These are phyloP conservation scores for Penicillium sp. DNA, from an alignment of 2,329 filamentous ascomycete species.

Conservation along the genomic window DNA sequence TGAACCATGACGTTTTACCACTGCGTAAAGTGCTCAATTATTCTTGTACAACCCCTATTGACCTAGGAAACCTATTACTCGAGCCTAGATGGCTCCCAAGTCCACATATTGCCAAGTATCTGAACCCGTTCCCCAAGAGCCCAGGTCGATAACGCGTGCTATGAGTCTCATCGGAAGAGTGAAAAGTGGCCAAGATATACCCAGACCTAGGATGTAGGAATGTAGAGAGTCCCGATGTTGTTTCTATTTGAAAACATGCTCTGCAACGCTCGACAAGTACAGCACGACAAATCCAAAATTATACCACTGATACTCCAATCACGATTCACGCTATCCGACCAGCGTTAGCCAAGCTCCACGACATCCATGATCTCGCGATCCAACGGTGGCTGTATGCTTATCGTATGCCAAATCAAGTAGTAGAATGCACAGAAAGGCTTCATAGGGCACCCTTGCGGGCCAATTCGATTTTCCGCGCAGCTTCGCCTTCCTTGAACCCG, in stretches of 20 bases:
- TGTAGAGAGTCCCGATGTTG: neutral
- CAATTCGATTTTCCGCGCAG: slow-evolving; percentile 48
- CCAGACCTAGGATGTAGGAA: too few relatives aligned
- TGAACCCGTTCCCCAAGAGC: too few relatives aligned
- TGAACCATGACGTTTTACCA: neutral
- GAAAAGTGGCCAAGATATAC: too few relatives aligned
- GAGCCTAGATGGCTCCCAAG: too few relatives aligned
- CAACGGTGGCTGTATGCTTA: neutral
- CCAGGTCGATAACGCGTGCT: too few relatives aligned
- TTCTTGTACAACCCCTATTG: too few relatives aligned
- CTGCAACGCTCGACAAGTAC: neutral
- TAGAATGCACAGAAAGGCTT: slow-evolving; percentile 13
- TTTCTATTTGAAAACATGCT: neutral
- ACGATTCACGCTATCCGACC: neutral
- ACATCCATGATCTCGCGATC: neutral
- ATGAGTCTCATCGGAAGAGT: too few relatives aligned
- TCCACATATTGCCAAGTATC: too few relatives aligned
- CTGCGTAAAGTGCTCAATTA: neutral
- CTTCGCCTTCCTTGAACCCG: slow-evolving; percentile 47
- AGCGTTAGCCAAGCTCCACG: neutral
- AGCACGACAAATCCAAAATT: neutral
- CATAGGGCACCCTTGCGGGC: slow-evolving; percentile 49
- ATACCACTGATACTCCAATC: neutral
- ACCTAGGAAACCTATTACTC: too few relatives aligned
- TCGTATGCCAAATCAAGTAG: neutral